Percentiles rank a stretch among this genome's conserved stretches.
Evolutionary conservation across 2,329 filamentous ascomycete genomes (phyloP).

Genomic region (Fusarium longipes): DNA sequence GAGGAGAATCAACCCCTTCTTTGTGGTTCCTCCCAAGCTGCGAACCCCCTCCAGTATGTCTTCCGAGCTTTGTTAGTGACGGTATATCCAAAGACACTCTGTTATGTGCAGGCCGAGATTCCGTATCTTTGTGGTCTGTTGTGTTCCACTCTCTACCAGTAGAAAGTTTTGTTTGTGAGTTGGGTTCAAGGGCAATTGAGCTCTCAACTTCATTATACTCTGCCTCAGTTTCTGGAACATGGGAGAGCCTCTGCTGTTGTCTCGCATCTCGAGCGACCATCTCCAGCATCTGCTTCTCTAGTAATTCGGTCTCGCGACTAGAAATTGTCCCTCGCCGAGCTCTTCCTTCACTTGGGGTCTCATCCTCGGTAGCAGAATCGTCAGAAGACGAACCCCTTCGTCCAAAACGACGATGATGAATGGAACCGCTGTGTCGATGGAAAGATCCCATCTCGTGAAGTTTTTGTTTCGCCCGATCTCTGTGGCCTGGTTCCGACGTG

Average conservation of each 20-base stretch:
- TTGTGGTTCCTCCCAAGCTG: constrained; percentile 53
- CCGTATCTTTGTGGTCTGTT: constrained; percentile 55
- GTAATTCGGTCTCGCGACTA: constrained; percentile 61
- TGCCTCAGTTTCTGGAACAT: constrained; percentile 49
- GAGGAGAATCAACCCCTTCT: constrained; percentile 59
- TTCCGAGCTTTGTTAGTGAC: constrained; percentile 47
- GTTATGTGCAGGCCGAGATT: constrained; percentile 47
- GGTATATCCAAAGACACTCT: constrained; percentile 40
- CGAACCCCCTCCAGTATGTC: constrained; percentile 63
- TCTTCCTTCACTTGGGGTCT: constrained; percentile 51
- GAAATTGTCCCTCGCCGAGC: constrained; percentile 59
- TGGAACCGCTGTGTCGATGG: constrained; percentile 64
- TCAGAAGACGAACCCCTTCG: constrained; percentile 63
- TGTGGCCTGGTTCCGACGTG: constrained; percentile 62
- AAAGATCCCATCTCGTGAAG: constrained; percentile 66
- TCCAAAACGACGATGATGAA: constrained; percentile 63
- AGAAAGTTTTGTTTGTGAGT: constrained; percentile 42
- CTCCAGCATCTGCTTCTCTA: constrained; percentile 72
- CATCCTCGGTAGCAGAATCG: constrained; percentile 69
- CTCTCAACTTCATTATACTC: constrained; percentile 50
- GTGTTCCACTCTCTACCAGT: constrained; percentile 54
- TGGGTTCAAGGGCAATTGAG: constrained; percentile 50
- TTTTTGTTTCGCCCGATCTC: constrained; percentile 70
- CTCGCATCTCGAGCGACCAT: constrained; percentile 66
- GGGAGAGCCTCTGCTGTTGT: constrained; percentile 53